A percentile compares a stretch with the other conserved stretches of the same genome.
Conservation (phyloP, 768 basidiomycete species). For the Chalciporus chontae region DNA sequence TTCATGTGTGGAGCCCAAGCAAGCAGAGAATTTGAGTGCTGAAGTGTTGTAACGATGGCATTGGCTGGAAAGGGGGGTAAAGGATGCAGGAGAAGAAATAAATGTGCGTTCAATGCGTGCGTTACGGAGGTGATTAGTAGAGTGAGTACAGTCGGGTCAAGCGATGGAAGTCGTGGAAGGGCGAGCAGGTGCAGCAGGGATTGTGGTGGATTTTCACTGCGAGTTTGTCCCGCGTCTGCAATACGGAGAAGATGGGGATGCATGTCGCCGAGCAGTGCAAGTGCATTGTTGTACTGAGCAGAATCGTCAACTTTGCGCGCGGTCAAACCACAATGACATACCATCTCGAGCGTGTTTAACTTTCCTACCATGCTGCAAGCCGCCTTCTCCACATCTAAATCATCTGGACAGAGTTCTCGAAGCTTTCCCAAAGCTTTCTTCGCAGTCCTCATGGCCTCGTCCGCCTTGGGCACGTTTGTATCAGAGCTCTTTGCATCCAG, state of each 20-base stretch:
- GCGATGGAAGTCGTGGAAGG: slow-evolving; percentile 40
- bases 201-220: slow-evolving; percentile 1
- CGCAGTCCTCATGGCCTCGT: slow-evolving; percentile 35
- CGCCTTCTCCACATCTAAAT: slow-evolving; percentile 70
- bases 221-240: neutral
- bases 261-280: slow-evolving; percentile 44
- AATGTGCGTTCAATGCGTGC: slow-evolving; percentile 46
- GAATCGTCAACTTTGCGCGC: neutral
- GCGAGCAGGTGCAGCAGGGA: slow-evolving; percentile 33
- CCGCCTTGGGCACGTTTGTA: slow-evolving; percentile 31
- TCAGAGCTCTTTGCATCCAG: slow-evolving; percentile 26
- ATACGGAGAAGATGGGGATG: slow-evolving; percentile 37
- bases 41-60: slow-evolving; percentile 32
- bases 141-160: slow-evolving; percentile 38
- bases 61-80: slow-evolving; percentile 16
- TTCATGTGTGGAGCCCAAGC: slow-evolving; percentile 49
- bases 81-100: slow-evolving; percentile 25
- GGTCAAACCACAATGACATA: slow-evolving; percentile 34
- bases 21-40: slow-evolving; percentile 37
- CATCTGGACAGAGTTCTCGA: slow-evolving; percentile 41
- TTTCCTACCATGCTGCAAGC: slow-evolving; percentile 67
- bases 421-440: slow-evolving; percentile 44
- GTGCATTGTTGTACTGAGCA: slow-evolving; percentile 51
- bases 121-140: slow-evolving; percentile 60
- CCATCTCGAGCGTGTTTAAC: slow-evolving; percentile 66